Base-by-base conservation (phyloP, 2,329 filamentous ascomycete genomes). In the Simplicillium aogashimaense region DNA sequence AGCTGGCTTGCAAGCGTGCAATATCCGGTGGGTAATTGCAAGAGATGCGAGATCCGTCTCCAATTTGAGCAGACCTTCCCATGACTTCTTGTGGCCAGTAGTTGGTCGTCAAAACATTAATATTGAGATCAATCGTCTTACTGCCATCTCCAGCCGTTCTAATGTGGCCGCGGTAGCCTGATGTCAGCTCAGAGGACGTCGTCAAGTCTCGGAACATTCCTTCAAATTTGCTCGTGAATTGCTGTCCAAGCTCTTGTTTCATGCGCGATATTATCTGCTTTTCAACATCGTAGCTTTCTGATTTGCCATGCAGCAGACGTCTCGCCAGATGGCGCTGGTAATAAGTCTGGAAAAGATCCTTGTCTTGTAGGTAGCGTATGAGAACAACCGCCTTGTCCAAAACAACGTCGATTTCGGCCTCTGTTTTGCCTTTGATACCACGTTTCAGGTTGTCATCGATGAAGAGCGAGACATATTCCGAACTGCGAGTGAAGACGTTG, bases 171-270 rank as follows among this genome's bases (percentile, higher is more conserved):
- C 81, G 83, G 65, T 94, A 97, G 41, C 75, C 78, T 11, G 78
- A 65, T 0, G 85, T 87, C 18, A 95, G 72, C 48, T 95, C 90
- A 40, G 83, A 79, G 0, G 89, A 95, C 11, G 89, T 79, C 13
- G 82, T 78, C 76, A 97, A 89, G 54, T 98, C 92, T 62, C 88
- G 89, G 68, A 98, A 95, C 88, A 98, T 97, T 48, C 88, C 85
- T 56, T 98, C 92, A 35, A 98, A 78, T 57, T 94, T 94, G 53
- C 78, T 70, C 0, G 92, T 97, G 58, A 97, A 97, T 50, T 88
- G 82, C 58, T 94, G 94, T 31, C 92, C 92, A 39, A 97, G 78
- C 58, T 95, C 90, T 55, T 92, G 78, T 72, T 95, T 97, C 88
- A 98, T 95, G 47, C 90, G 85, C 1, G 82, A 83, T 39, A 98